Base-by-base conservation (phyloP, 352 stramenopile genomes). In the Stephanocyclus meneghinianus region DNA sequence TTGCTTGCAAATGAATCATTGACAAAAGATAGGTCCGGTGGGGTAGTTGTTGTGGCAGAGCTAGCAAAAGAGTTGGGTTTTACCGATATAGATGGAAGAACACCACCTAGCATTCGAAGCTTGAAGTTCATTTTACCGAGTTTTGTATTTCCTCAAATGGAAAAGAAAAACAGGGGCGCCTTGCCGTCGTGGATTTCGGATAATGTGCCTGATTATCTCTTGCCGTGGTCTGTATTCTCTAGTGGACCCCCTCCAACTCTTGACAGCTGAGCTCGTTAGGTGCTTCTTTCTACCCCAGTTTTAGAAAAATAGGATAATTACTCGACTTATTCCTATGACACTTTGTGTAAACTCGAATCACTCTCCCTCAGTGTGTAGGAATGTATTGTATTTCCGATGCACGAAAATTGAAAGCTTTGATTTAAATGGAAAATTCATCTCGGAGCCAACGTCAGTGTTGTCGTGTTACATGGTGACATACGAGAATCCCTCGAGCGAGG, bases 1-100 rank as follows among this genome's bases (percentile, higher is more conserved):
- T 59, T 93, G n/a, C 48, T 87, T 10, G 59, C 76, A 0, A 72
- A 89, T 55, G n/a, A 48, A 16, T 83, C 73, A 21, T 80, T 84
- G 75, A 61, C 71, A 56, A 71, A 51, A 35, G 21, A 42, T 21
- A 15, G 76, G 61, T 87, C 80, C 1, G 90, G 88, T 26, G 81
- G 74, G 10, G 73, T 91, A 15, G 62, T 90, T 50, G 88, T 94
- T 6, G 87, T 93, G 13, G 82, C 89, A 5, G 90, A 94, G 63
- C 37, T 94, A 1, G 88, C 89, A 2, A 79, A 87, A 63, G 86
- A 93, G 64, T 86, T 89, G 45, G 84, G 71, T 0, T 94, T 94
- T 69, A 84, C 73, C 3, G 90, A 94, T 71, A 56, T 84, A 10
- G 81, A 91, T 69, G 86, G 88, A 21, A 62, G 47, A 32, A 67